Evolutionary conservation across 1,284 basidiomycete species (phyloP), one percentile per base, ranked within the genome.

Genomic region (Tilletia setariae): DNA sequence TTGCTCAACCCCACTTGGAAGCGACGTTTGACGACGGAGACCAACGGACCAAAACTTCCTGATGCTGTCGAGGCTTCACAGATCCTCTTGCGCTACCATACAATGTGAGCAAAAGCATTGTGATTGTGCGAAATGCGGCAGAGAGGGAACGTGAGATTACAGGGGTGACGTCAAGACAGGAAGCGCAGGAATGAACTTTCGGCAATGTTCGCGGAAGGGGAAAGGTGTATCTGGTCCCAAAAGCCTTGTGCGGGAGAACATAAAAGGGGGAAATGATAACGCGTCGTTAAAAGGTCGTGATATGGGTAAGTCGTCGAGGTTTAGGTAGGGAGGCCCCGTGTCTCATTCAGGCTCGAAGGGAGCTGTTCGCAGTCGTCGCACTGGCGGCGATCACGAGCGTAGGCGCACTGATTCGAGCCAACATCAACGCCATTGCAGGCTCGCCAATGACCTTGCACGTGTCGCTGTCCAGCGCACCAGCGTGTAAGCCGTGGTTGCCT

Each of bases 371-470:
- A 28, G 23, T 53, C 16, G n/a, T 61, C 11, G 56, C 32, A 19
- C 62, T 63, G 40, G 75, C 73, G 13, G 75, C 75, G 28, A 77
- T 75, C n/a, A 75, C 74, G 21, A 77, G 61, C 30, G 75, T 77
- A 28, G 68, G 75, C 13, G 72, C 65, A 25, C 49, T 56, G 2
- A 64, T 63, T 6, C 28, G 51, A 0, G 64, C 74, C 23, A 77
- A 68, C 16, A 70, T 70, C 49, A 76, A 61, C 9, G 75, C 74
- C 16, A 78, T 74, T 6, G 76, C 76, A 2, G 74, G 64, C 63
- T 79, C 76, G 2, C 78, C 78, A 44, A 79, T 74, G 30, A 78
- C 74, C 47, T 78, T 79, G 63, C 76, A 77, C 2, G 74, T 77
- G 63, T 79, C 78, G 53, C 70, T 70, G 59, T 77, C 75, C 42